Conservation (phyloP, 495 filamentous ascomycete genomes). For the Hyaloscypha bicolor region DNA sequence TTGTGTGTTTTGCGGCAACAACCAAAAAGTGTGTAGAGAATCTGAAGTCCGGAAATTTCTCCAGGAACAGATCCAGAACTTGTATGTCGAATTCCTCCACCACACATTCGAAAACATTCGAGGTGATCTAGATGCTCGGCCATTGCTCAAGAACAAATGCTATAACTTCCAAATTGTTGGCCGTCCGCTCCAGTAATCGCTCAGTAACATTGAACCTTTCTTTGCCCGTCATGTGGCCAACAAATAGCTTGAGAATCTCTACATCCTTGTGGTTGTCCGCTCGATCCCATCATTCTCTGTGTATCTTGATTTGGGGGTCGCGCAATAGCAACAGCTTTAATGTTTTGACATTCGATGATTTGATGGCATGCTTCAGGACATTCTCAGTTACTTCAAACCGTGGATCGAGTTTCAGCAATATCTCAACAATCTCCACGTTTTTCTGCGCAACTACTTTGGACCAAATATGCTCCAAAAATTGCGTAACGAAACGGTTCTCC, state of each 20-base stretch:
- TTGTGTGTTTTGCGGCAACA: not conserved
- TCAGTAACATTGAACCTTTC: not conserved
- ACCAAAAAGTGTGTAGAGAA: not conserved
- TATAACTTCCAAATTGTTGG: not conserved
- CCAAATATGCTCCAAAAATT: not conserved
- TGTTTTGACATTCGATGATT: not conserved
- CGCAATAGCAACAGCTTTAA: not conserved
- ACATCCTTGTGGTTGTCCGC: not conserved
- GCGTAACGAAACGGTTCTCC: not conserved
- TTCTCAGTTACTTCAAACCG: not conserved
- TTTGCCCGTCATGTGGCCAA: not conserved
- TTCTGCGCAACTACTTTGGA: not conserved
- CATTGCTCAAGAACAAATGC: not conserved
- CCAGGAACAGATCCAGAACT: not conserved
- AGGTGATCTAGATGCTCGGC: not conserved
- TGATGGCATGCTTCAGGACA: not conserved
- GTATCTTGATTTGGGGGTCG: not conserved
- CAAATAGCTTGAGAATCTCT: not conserved
- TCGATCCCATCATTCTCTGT: not conserved
- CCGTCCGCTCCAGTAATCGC: not conserved
- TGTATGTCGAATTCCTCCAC: not conserved
- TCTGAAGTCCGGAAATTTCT: not conserved
- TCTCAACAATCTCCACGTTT: not conserved
- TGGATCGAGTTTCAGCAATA: not conserved
- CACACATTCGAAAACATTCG: not conserved